A percentile compares a stretch with the other conserved stretches of the same genome.
phyloP scores from a whole-genome alignment of 2,329 filamentous ascomycete species.

The Ophiostoma sp. region DNA sequence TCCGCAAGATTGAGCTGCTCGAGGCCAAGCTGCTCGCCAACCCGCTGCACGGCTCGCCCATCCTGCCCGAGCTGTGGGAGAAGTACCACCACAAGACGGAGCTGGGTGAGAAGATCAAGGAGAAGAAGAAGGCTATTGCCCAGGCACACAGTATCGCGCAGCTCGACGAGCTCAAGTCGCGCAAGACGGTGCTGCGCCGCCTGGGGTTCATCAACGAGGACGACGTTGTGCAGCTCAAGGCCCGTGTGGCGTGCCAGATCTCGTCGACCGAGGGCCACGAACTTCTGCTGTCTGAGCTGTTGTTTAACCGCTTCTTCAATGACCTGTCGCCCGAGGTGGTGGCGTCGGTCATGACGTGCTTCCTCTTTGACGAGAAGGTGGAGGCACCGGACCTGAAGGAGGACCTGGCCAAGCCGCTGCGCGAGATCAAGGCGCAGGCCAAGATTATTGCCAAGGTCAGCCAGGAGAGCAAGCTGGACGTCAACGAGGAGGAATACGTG shows the following conservation, averaged over 20 bases:
- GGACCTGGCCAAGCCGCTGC: constrained; percentile 80
- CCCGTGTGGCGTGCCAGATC: constrained; percentile 95
- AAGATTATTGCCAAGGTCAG: constrained; percentile 89
- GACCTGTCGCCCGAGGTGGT: constrained; percentile 85
- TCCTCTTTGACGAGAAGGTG: constrained; percentile 96
- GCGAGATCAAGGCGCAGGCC: constrained; percentile 84
- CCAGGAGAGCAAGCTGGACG: constrained; percentile 85
- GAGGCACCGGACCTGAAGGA: constrained; percentile 76
- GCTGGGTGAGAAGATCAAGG: constrained; percentile 76
- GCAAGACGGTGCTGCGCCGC: constrained; percentile 90
- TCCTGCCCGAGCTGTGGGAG: constrained; percentile 80
- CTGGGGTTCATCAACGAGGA: constrained; percentile 94
- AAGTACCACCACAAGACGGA: constrained; percentile 82
- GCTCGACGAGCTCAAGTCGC: constrained; percentile 91
- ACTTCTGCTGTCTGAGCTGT: constrained; percentile 83
- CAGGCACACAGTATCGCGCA: constrained; percentile 87
- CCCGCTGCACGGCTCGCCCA: constrained; percentile 85
- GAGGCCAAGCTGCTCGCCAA: constrained; percentile 88
- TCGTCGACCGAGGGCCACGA: constrained; percentile 90
- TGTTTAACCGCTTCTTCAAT: constrained; percentile 98
- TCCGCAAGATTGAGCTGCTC: constrained; percentile 94
- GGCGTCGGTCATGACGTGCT: constrained; percentile 84
- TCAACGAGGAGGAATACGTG: constrained; percentile 96
- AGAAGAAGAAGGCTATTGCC: constrained; percentile 80
- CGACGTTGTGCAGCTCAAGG: constrained; percentile 95